These are phyloP conservation scores for Parachaetomium inaequale DNA, from an alignment of 495 filamentous ascomycete genomes.

Conservation along the genomic window DNA sequence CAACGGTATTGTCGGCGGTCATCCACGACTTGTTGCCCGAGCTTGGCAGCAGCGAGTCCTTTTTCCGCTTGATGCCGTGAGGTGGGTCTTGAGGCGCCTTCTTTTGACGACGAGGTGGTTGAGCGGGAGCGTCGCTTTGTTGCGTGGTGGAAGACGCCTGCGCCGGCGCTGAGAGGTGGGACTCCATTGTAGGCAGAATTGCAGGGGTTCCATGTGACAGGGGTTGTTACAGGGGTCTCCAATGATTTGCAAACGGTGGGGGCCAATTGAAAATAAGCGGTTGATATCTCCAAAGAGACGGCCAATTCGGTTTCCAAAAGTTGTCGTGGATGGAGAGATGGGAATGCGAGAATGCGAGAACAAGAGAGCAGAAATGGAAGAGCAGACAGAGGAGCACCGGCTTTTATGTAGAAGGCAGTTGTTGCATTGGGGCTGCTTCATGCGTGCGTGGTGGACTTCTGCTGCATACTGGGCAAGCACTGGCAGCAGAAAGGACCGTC, in stretches of 20 bases:
- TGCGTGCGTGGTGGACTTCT: no score
- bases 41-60: background rate
- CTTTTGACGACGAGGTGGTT: background rate
- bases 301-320: background rate
- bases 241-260: background rate
- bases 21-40: conserved; percentile 3
- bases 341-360: background rate
- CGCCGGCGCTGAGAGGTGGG: background rate
- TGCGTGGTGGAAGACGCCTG: background rate
- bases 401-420: no score
- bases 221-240: background rate
- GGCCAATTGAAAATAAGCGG: background rate
- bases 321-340: background rate
- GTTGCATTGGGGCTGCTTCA: no score
- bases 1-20: background rate
- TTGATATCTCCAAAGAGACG: background rate
- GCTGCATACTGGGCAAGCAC: no score
- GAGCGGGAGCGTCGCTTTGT: background rate
- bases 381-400: no score
- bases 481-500: no score
- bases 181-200: background rate
- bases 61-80: background rate
- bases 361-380: background rate
- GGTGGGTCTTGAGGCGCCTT: background rate
- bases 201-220: background rate